A percentile compares a stretch with the other conserved stretches of the same genome.
These are phyloP conservation scores for Hanseniaspora lachancei DNA, from an alignment of 805 yeast species.

Conservation along the genomic window DNA sequence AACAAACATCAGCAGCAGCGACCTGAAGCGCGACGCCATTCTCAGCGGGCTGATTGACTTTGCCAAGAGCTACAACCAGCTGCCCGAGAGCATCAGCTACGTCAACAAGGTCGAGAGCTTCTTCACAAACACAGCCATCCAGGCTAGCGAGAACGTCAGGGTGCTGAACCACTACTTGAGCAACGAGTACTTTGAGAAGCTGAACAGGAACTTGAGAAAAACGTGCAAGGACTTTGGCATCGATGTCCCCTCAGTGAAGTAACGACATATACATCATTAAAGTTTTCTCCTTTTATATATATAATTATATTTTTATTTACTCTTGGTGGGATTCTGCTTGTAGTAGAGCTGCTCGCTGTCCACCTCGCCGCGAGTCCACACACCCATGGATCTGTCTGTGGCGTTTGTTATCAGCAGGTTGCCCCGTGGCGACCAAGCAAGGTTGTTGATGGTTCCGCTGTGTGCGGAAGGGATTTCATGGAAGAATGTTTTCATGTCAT, in stretches of 20 bases:
- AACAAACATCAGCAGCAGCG: neutral
- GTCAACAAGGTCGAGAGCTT: constrained; percentile 3
- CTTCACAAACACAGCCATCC: neutral
- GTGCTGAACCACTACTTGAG: neutral
- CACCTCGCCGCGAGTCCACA: constrained; percentile 85
- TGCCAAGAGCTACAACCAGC: constrained; percentile 5
- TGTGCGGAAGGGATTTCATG: constrained; percentile 82
- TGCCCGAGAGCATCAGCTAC: constrained; percentile 8
- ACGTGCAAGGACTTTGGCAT: neutral
- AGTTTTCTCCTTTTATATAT: neutral
- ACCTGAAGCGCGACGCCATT: neutral
- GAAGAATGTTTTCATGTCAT: constrained; percentile 15
- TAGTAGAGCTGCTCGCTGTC: constrained; percentile 57
- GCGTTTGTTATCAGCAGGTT: constrained; percentile 86
- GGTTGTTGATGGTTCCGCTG: constrained; percentile 77
- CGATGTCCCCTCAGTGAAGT: neutral
- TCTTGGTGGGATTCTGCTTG: constrained; percentile 26
- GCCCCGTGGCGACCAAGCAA: constrained; percentile 90
- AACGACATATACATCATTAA: neutral
- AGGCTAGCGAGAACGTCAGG: neutral
- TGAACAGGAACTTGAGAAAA: constrained; percentile 1
- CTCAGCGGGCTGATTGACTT: constrained; percentile 4
- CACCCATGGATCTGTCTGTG: constrained; percentile 79
- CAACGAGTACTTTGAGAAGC: neutral
- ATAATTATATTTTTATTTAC: neutral